These are phyloP conservation scores for Middelhovenomyces tepae DNA, from an alignment of 805 yeast species.

Conservation along the genomic window DNA sequence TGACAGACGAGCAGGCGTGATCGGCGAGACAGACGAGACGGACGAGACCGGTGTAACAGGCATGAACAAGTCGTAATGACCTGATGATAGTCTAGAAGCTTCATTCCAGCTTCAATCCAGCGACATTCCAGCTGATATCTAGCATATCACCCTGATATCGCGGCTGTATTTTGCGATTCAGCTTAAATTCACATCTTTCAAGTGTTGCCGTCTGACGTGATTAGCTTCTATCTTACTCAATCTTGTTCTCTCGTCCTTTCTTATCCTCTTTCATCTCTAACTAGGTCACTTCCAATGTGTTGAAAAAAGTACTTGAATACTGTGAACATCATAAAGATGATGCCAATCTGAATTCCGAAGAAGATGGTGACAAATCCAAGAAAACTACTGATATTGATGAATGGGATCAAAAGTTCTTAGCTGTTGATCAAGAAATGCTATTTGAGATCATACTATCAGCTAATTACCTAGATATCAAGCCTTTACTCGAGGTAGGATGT, in stretches of 20 bases:
- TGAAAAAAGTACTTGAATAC: slow-evolving; percentile 91
- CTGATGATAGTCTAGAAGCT: too few relatives aligned
- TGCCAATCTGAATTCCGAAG: slow-evolving; percentile 58
- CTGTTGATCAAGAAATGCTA: slow-evolving; percentile 68
- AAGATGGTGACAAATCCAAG: slow-evolving; percentile 54
- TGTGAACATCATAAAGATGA: slow-evolving; percentile 84
- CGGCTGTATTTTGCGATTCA: too few relatives aligned
- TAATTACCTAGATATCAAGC: slow-evolving; percentile 38
- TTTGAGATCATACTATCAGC: slow-evolving; percentile 42
- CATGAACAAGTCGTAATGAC: too few relatives aligned
- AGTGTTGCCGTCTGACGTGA: background rate
- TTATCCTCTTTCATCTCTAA: background rate
- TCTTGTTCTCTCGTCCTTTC: background rate
- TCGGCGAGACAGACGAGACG: too few relatives aligned
- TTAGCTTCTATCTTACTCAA: too few relatives aligned
- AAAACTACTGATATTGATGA: slow-evolving; percentile 88
- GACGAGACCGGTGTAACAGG: too few relatives aligned
- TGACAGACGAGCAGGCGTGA: too few relatives aligned
- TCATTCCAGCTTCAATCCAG: too few relatives aligned
- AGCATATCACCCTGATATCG: too few relatives aligned
- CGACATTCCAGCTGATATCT: too few relatives aligned
- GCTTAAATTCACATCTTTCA: background rate
- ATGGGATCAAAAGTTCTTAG: slow-evolving; percentile 91
- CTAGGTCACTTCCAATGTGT: slow-evolving; percentile 46
- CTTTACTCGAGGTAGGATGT: slow-evolving; percentile 39